Conservation (phyloP, 148 eudicot species). For the Rhododendron ovatum region DNA sequence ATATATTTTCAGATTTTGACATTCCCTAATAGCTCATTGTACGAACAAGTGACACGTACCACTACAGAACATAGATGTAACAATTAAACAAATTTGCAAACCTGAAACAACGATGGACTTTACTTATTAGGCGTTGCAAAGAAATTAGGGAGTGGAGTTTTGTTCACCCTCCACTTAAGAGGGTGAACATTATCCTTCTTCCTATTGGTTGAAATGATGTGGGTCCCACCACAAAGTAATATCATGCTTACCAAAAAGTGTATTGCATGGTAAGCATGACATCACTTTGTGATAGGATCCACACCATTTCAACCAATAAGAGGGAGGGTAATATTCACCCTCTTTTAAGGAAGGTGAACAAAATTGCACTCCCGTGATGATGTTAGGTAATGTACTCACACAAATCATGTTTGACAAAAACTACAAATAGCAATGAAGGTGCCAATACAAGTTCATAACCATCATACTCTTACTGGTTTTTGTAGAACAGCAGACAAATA, state of each 20-base stretch:
- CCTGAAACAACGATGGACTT: constrained; percentile 5
- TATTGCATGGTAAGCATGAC: too few species aligned
- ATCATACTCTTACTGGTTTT: constrained; percentile 74
- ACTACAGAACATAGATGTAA: neutral
- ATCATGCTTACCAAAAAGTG: too few species aligned
- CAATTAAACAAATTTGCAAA: constrained; percentile 1
- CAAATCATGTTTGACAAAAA: constrained; percentile 15
- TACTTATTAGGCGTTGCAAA: constrained; percentile 19
- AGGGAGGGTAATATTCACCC: too few species aligned
- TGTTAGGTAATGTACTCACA: constrained; percentile 10
- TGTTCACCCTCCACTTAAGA: too few species aligned
- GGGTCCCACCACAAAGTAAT: too few species aligned
- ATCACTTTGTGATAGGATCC: too few species aligned
- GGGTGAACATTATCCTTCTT: too few species aligned
- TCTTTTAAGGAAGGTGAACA: too few species aligned
- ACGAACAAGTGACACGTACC: neutral
- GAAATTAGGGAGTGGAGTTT: neutral
- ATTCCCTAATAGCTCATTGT: neutral
- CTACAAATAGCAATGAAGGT: neutral
- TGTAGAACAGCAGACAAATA: constrained; percentile 91
- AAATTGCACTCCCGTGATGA: neutral
- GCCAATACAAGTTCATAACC: constrained; percentile 1
- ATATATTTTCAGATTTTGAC: neutral
- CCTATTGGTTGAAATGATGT: too few species aligned
- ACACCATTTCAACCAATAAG: too few species aligned